Evolutionary conservation across 805 yeast species (phyloP), one percentile per base, ranked within the genome.

Genomic region (Myxozyma monticola): DNA sequence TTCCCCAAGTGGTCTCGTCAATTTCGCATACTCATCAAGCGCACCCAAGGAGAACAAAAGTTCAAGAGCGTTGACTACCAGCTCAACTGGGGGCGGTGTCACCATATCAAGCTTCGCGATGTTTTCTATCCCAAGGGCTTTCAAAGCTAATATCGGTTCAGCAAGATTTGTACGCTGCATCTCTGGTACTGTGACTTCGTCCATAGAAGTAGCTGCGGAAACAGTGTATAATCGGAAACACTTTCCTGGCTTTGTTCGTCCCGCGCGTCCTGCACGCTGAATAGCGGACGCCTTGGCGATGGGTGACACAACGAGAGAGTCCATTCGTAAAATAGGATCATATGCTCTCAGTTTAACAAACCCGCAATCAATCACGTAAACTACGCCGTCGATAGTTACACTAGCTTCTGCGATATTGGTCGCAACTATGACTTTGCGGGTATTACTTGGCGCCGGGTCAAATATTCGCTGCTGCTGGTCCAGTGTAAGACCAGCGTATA

Each of bases 361-460:
- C 0, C 96, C 96, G 37, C 87, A 73, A 64, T 88, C 96, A 25
- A 88, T 77, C 0, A 88, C 96, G 64, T 78, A 86, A 53, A 73
- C 75, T 18, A 88, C 76, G 15, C 95, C 93, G 62, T 85, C 91
- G 12, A 88, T 85, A 0, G 96, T 88, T 57, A 88, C 73, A 0
- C 95, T 87, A 0, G 95, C 87, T 64, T 88, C 96, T 0, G 96
- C 96, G 48, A 88, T 85, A 60, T 88, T 88, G 0, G 96, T 88
- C 0, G 95, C 86, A 31, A 88, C 81, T 24, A 88, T 82, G 36
- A 86, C 84, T 63, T 88, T 88, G 43, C 96, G 68, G 28, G 74
- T 69, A 2, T 67, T 68, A 18, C 65, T 57, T 42, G 71, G 70
- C 2, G 81, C 71, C 37, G 72, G 74, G 33, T 70, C 70, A 64